Base-by-base conservation (phyloP, 495 filamentous ascomycete genomes). In the Penicillium odoratum region DNA sequence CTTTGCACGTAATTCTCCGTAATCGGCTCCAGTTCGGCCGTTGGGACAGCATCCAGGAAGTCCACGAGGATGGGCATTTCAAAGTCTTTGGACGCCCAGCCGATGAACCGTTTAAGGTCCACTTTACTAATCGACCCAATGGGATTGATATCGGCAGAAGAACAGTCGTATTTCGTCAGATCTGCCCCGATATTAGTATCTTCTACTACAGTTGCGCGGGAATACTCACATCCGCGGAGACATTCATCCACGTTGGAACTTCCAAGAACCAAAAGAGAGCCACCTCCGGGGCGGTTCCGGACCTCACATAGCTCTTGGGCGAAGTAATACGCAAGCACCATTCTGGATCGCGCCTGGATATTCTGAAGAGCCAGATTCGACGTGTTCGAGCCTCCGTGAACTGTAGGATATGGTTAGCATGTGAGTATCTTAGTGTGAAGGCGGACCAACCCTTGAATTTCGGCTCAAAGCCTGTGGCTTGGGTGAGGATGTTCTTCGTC, bases 181-280 rank as follows among this genome's bases (percentile, higher is more conserved):
- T 58, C 55, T 58, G 30, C 18, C 15, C 9, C 3, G 10, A 18
- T 7, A 18, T 51, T 28, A 58, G 34, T 30, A 7, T 38, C 1
- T 1, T 52, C 6, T 31, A 11, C 2, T 28, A 28, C 10, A 5
- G 8, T n/a, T 28, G 9, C 34, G 1, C 11, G 7, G 29, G 10
- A 0, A 52, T 16, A 58, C 55, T 58, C 25, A 58, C 55, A 58
- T 58, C 55, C 55, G 10, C 55, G 55, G 9, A 58, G 42, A 38
- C 55, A 58, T 52, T 58, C 55, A 18, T 58, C 55, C 2, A 58
- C 55, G 21, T 58, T 58, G 15, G 55, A 58, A 28, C 55, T 58
- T 52, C 55, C 55, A 7, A 58, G 30, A 18, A 58, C 55, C 29
- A 58, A n/a, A 11, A 58, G 40, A 5, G 55, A 51, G 3, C 55